A percentile compares a stretch with the other conserved stretches of the same genome.
phyloP scores from a whole-genome alignment of 1,284 basidiomycete species.

The Moesziomyces globuligerus region DNA sequence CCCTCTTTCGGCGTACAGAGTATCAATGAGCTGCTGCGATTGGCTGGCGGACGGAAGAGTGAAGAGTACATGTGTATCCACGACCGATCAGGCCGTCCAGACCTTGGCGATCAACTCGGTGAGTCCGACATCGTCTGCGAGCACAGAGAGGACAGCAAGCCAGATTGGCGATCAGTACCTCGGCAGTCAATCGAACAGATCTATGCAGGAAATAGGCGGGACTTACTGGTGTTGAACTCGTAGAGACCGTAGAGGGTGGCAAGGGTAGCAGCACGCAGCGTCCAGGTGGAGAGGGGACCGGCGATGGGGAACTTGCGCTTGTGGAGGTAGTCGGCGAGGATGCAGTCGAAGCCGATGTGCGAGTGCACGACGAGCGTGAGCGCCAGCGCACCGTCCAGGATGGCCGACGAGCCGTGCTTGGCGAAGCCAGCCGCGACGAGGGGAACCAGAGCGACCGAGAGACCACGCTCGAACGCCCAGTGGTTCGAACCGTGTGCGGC shows the following conservation, averaged over 20 bases:
- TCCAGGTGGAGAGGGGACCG: conserved; percentile 79
- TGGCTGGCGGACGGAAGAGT: conserved; percentile 5
- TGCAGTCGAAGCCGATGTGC: conserved; percentile 77
- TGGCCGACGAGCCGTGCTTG: conserved; percentile 65
- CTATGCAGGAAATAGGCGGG: no score
- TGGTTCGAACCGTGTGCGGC: conserved; percentile 88
- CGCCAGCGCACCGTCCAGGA: conserved; percentile 85
- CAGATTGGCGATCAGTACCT: conserved; percentile 17
- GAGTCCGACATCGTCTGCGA: conserved; percentile 81
- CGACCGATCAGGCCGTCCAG: conserved; percentile 73
- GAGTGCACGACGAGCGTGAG: conserved; percentile 89
- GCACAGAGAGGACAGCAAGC: not conserved
- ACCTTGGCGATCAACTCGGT: conserved; percentile 77
- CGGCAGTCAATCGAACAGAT: not conserved
- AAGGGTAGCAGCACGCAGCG: conserved; percentile 79
- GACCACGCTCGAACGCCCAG: conserved; percentile 95
- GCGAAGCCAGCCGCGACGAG: conserved; percentile 69
- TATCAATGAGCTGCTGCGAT: conserved; percentile 2
- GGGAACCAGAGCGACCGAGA: conserved; percentile 87
- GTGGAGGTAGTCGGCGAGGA: conserved; percentile 83
- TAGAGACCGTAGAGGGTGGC: conserved; percentile 91
- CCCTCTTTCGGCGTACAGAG: no score
- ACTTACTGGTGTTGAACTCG: conserved; percentile 67
- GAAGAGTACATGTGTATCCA: not conserved
- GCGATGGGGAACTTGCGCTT: conserved; percentile 85